phyloP scores from a whole-genome alignment of 2,329 filamentous ascomycete species.

The Epichloe bromicola region DNA sequence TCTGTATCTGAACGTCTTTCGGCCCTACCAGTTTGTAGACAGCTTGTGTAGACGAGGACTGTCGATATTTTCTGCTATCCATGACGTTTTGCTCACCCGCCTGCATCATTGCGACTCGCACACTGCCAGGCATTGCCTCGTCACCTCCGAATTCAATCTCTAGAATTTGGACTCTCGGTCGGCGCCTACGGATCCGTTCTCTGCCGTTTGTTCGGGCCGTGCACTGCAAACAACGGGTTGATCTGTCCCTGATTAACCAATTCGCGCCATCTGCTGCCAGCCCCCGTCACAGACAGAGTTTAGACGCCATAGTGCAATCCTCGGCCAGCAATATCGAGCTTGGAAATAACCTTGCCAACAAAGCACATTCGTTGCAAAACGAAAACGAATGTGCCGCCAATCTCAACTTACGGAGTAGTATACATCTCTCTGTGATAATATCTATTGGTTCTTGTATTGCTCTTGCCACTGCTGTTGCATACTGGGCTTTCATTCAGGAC shows the following conservation, averaged over 20 bases:
- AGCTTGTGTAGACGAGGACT: background rate
- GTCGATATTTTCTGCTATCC: background rate
- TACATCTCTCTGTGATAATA: background rate
- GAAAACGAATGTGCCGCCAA: background rate
- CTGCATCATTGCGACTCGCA: background rate
- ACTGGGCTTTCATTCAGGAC: background rate
- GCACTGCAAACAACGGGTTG: background rate
- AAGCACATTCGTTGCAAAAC: background rate
- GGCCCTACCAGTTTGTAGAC: too few species aligned
- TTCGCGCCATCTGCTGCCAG: background rate
- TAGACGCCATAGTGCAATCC: background rate
- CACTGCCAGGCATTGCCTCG: background rate
- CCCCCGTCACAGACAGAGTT: background rate
- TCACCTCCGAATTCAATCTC: background rate
- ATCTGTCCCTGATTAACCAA: background rate
- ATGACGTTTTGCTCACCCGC: background rate
- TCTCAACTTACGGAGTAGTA: background rate
- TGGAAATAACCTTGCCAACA: background rate
- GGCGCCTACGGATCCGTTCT: background rate
- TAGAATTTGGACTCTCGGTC: background rate
- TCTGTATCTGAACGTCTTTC: too few species aligned
- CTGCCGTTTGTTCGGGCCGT: background rate
- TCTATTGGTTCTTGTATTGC: constrained; percentile 3
- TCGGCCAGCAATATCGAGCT: background rate
- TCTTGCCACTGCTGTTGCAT: constrained; percentile 3